Percentiles rank a stretch among this genome's conserved stretches.
Conservation (phyloP, 495 filamentous ascomycete species). For the Xeromyces bisporus region DNA sequence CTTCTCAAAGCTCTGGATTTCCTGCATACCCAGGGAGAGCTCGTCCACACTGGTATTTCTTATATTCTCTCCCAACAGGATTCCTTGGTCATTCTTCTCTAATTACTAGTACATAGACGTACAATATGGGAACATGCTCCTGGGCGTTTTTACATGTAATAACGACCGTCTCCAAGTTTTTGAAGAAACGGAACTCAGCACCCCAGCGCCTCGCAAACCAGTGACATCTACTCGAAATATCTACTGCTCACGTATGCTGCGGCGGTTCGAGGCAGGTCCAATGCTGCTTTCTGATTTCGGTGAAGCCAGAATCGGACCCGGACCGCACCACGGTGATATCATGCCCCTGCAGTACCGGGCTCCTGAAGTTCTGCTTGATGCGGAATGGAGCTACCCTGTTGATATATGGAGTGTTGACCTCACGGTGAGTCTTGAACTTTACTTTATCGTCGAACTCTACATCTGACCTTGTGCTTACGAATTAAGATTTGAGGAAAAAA, state of each 20-base stretch:
- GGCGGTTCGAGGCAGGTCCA: constrained; percentile 7
- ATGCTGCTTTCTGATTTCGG: constrained; percentile 18
- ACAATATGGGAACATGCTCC: constrained; percentile 15
- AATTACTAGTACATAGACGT: constrained; percentile 14
- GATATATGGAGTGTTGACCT: constrained; percentile 35
- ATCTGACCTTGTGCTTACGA: background rate
- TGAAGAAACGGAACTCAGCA: constrained; percentile 13
- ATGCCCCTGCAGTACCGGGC: constrained; percentile 25
- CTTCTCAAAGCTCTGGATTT: constrained; percentile 22
- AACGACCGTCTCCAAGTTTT: constrained; percentile 5
- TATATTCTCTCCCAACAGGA: background rate
- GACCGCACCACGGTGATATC: constrained; percentile 13
- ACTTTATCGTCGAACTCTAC: background rate
- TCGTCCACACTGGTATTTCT: constrained; percentile 30
- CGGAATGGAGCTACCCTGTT: constrained; percentile 26
- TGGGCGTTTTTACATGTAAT: constrained; percentile 10
- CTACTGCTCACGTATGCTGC: constrained; percentile 7
- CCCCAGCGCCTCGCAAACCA: constrained; percentile 17
- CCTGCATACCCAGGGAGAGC: constrained; percentile 19
- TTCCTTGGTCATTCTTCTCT: constrained; percentile 14
- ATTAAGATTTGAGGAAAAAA: constrained; percentile 12
- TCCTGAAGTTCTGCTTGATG: constrained; percentile 18
- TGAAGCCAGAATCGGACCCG: constrained; percentile 14
- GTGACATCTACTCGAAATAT: constrained; percentile 21
- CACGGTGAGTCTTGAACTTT: constrained; percentile 16